phyloP scores from a whole-genome alignment of 495 filamentous ascomycete genomes.

The Hyphodiscus hymeniophilus region DNA sequence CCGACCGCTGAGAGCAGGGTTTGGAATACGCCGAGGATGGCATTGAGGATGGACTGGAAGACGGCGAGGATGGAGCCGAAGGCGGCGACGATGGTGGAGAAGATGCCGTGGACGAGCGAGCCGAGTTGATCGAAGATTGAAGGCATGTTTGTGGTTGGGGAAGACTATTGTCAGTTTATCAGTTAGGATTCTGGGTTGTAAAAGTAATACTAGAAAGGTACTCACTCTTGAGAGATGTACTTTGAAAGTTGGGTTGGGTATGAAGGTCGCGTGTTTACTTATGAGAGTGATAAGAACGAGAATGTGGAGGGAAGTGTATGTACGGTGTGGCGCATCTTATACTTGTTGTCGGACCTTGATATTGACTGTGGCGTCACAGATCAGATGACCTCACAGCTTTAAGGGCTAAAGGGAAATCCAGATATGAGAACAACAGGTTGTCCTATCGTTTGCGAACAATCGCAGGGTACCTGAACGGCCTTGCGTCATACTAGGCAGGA shows the following conservation, averaged over 20 bases:
- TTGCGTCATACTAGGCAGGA: no score
- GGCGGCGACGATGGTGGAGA: conserved; percentile 19
- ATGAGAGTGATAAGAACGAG: no score
- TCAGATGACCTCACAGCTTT: conserved; percentile 9
- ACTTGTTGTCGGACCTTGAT: neutral
- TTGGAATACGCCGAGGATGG: conserved; percentile 26
- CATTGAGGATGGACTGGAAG: conserved; percentile 29
- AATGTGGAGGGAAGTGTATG: no score
- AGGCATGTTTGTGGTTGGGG: conserved; percentile 24
- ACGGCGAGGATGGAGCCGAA: conserved; percentile 21
- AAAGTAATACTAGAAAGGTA: no score
- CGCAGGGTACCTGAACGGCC: no score
- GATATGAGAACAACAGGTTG: no score
- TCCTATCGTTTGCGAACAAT: no score
- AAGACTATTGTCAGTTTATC: neutral
- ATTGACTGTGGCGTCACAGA: conserved; percentile 4
- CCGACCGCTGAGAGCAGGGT: conserved; percentile 23
- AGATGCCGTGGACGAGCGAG: conserved; percentile 29
- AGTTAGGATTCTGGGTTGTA: no score
- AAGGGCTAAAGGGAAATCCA: no score
- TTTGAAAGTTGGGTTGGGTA: no score
- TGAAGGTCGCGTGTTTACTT: no score
- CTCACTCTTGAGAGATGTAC: neutral
- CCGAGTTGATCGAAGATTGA: conserved; percentile 26
- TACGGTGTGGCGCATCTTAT: conserved; percentile 1